phyloP scores from a whole-genome alignment of 2,329 filamentous ascomycete genomes.

The Ophiosphaerella herpotricha region DNA sequence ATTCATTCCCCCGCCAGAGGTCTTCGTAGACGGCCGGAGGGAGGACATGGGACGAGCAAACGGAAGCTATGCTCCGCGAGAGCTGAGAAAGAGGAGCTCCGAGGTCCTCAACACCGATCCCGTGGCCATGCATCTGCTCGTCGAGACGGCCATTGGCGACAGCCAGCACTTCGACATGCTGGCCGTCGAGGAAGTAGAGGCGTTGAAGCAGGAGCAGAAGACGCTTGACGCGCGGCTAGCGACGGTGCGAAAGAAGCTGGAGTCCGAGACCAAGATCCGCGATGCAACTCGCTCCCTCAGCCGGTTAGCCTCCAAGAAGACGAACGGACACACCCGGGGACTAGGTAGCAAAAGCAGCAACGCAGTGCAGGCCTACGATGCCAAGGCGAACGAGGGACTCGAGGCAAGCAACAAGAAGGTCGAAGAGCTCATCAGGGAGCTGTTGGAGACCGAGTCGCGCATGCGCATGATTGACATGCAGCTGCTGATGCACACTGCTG shows the following conservation, averaged over 20 bases:
- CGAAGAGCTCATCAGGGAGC: constrained; percentile 79
- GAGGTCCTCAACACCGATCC: constrained; percentile 55
- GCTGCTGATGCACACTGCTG: constrained; percentile 87
- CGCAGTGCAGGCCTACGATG: constrained; percentile 36
- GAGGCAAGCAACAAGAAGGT: constrained; percentile 77
- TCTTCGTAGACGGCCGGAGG: constrained; percentile 40
- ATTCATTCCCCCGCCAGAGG: constrained; percentile 46
- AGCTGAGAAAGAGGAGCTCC: constrained; percentile 34
- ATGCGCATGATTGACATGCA: constrained; percentile 74
- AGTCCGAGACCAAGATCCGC: constrained; percentile 89
- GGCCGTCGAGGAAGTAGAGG: constrained; percentile 88
- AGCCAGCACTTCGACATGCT: constrained; percentile 84
- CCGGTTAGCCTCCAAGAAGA: constrained; percentile 72
- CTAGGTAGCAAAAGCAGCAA: constrained; percentile 54
- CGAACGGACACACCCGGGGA: constrained; percentile 53
- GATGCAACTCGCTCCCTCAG: constrained; percentile 89
- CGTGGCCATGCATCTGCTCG: constrained; percentile 85
- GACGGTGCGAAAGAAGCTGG: constrained; percentile 78
- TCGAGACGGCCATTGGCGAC: constrained; percentile 90
- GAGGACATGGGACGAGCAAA: constrained; percentile 32
- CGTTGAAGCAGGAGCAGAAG: constrained; percentile 83
- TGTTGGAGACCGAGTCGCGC: constrained; percentile 78
- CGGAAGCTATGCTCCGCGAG: constrained; percentile 35
- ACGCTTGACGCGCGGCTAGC: constrained; percentile 77
- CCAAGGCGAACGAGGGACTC: constrained; percentile 72